Evolutionary conservation across 2,329 filamentous ascomycete species (phyloP), one percentile per base, ranked within the genome.

Genomic region (Sclerotiophoma versabilis): DNA sequence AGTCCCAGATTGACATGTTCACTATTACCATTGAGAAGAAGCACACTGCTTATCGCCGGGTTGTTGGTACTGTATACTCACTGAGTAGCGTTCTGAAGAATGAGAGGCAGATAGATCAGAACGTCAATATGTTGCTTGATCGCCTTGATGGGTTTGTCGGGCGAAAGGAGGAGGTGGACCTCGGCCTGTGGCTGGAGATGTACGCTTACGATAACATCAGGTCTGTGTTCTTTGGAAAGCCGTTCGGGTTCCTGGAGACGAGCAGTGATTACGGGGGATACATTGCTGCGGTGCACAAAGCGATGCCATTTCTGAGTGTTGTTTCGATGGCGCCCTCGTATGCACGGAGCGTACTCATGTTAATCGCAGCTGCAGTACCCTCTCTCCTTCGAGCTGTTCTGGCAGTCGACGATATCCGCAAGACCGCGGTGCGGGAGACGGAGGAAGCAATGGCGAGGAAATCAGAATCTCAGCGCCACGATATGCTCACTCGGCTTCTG

Each of bases 71-170:
- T 3, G 60, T 65, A 1, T 80, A 80, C 56, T 73, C 76, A 0
- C 68, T 80, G 62, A 76, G 66, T 11, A 78, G 70, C 0, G 55
- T 81, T 11, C 69, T 78, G 5, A 71, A 75, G 11, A 60, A 62
- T 9, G 68, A 71, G 30, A 32, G 59, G 6, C 53, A 54, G 10
- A 56, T 71, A 6, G 63, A 67, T 23, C 55, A 64, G 8, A 70
- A 67, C 34, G 54, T 62, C 0, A 23, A 17, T 1, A 30, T 72
- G 19, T 60, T 72, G 20, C 36, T 70, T 12, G 23, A 64, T 25
- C 56, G 60, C 15, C 42, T 72, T n/a, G 41, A 51, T 5, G 63
- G 63, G 12, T 60, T 64, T 42, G 67, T 62, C 1, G 55, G 62
- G 10, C 43, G 38, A 10, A 51, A 58, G 2, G 46, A 63, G 45